Conservation (phyloP, 2,329 filamentous ascomycete species). For the Epicoccum nigrum region DNA sequence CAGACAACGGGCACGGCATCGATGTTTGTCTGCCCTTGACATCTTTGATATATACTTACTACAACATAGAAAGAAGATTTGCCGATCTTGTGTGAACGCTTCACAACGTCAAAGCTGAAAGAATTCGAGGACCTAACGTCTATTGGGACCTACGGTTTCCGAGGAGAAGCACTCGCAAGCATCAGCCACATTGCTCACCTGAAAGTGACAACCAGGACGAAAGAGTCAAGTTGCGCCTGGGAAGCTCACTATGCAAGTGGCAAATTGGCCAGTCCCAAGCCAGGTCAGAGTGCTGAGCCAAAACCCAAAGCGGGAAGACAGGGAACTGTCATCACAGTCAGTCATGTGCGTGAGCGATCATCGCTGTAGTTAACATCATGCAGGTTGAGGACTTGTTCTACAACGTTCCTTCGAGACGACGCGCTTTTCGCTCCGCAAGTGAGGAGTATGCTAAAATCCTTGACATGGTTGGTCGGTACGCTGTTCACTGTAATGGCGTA, state of each 20-base stretch:
- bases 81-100: conserved; percentile 89
- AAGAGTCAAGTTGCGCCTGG: conserved; percentile 87
- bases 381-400: conserved; percentile 94
- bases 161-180: conserved; percentile 92
- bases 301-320: conserved; percentile 85
- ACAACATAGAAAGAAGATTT: conserved; percentile 79
- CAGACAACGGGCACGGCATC: conserved; percentile 95
- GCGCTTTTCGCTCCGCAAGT: conserved; percentile 86
- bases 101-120: conserved; percentile 95
- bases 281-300: conserved; percentile 83
- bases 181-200: conserved; percentile 98
- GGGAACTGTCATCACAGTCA: conserved; percentile 88
- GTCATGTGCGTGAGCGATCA: not conserved
- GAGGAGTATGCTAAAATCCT: conserved; percentile 99
- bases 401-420: conserved; percentile 86
- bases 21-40: conserved; percentile 65
- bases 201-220: conserved; percentile 91
- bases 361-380: conserved; percentile 10
- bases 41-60: conserved; percentile 15
- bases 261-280: conserved; percentile 80
- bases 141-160: conserved; percentile 96
- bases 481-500: conserved; percentile 88
- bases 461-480: conserved; percentile 91
- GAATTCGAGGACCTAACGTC: conserved; percentile 88
- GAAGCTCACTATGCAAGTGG: conserved; percentile 86